phyloP scores from a whole-genome alignment of 2,329 filamentous ascomycete genomes.

The Reticulascus tulasneorum region DNA sequence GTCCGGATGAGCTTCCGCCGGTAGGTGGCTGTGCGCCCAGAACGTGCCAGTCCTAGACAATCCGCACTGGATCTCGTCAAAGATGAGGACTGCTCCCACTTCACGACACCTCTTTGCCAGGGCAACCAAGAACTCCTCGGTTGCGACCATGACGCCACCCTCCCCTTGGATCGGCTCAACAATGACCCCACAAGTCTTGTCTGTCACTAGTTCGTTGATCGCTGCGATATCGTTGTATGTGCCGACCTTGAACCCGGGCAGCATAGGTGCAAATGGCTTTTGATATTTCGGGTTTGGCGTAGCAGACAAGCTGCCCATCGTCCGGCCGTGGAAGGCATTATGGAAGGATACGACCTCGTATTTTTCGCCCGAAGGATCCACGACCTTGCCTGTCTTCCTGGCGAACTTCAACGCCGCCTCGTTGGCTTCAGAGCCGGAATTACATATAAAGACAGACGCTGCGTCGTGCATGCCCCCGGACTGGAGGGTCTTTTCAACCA shows the following conservation, averaged over 20 bases:
- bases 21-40: constrained; percentile 80
- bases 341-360: constrained; percentile 85
- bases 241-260: constrained; percentile 87
- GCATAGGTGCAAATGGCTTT: constrained; percentile 88
- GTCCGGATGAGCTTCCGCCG: constrained; percentile 81
- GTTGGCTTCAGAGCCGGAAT: constrained; percentile 95
- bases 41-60: constrained; percentile 80
- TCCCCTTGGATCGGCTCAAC: constrained; percentile 97
- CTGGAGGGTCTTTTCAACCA: constrained; percentile 76
- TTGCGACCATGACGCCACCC: constrained; percentile 83
- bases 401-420: constrained; percentile 97
- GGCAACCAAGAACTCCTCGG: constrained; percentile 75
- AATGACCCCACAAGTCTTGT: constrained; percentile 88
- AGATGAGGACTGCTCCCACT: constrained; percentile 84
- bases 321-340: constrained; percentile 91
- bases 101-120: constrained; percentile 81
- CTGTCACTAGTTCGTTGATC: constrained; percentile 71
- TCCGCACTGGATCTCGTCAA: constrained; percentile 97
- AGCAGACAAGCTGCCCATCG: constrained; percentile 91
- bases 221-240: constrained; percentile 76
- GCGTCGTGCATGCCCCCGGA: constrained; percentile 80
- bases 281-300: constrained; percentile 99
- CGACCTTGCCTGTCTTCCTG: constrained; percentile 77
- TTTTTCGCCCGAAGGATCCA: constrained; percentile 70
- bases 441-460: constrained; percentile 83